Conservation (phyloP, 2,329 filamentous ascomycete species). For the Didymella pinodella region DNA sequence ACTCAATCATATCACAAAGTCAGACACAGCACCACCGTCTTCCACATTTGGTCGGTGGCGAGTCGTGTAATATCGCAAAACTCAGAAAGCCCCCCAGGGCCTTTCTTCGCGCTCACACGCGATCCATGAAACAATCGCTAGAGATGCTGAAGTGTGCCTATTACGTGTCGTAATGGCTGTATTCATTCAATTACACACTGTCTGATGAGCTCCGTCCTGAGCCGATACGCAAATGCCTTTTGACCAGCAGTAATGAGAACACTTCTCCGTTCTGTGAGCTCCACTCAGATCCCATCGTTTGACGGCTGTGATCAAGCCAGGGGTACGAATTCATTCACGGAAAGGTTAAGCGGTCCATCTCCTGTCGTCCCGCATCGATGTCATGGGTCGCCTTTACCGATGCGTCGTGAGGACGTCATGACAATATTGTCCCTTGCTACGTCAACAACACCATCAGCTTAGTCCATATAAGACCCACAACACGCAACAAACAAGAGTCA, state of each 20-base stretch:
- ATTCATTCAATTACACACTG: no score
- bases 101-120: not conserved
- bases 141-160: not conserved
- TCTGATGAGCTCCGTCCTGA: no score
- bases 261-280: not conserved
- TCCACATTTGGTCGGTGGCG: not conserved
- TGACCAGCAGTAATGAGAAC: not conserved
- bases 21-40: not conserved
- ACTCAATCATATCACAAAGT: not conserved
- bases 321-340: not conserved
- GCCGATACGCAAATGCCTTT: not conserved
- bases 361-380: constrained; percentile 12
- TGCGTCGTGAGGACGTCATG: constrained; percentile 43
- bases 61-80: not conserved
- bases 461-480: constrained; percentile 23
- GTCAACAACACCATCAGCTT: constrained; percentile 23
- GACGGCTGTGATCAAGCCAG: not conserved
- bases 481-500: not conserved
- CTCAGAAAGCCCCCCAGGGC: not conserved
- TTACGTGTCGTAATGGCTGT: not conserved
- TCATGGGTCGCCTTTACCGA: constrained; percentile 13
- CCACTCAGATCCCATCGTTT: not conserved
- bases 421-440: constrained; percentile 33
- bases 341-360: not conserved
- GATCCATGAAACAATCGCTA: not conserved